Evolutionary conservation across 2,329 filamentous ascomycete species (phyloP).

Genomic region (Ceratocystis huliohia): DNA sequence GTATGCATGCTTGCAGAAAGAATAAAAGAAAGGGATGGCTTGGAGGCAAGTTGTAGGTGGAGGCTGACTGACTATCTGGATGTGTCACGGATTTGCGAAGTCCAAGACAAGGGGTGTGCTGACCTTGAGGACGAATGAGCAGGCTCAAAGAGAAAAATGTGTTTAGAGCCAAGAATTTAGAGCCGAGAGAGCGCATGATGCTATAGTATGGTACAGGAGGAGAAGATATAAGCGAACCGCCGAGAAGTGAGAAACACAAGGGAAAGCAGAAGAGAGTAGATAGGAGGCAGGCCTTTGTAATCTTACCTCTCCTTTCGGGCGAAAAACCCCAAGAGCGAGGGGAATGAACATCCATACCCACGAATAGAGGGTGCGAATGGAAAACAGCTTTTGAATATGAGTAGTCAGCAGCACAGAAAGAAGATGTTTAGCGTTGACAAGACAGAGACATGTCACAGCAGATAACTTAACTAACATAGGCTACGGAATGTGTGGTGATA

Average conservation of each 20-base stretch:
- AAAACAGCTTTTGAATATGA: background rate
- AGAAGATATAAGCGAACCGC: background rate
- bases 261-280: background rate
- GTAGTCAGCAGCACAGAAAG: background rate
- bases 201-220: background rate
- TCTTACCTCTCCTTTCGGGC: background rate
- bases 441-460: background rate
- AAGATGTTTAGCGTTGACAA: background rate
- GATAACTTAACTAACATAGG: background rate
- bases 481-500: background rate
- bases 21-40: slow-evolving; percentile 3
- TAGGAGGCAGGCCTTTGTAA: background rate
- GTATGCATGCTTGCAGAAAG: background rate
- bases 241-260: background rate
- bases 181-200: too few species aligned
- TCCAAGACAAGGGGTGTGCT: slow-evolving; percentile 6
- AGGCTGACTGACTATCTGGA: background rate
- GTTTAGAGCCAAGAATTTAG: background rate
- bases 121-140: background rate
- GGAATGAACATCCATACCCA: too few species aligned
- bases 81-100: slow-evolving; percentile 2
- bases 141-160: background rate
- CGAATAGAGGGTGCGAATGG: background rate
- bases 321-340: background rate
- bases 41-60: background rate